A percentile compares a stretch with the other conserved stretches of the same genome.
phyloP scores from a whole-genome alignment of 2,329 filamentous ascomycete genomes.

The Sporothrix protearum region DNA sequence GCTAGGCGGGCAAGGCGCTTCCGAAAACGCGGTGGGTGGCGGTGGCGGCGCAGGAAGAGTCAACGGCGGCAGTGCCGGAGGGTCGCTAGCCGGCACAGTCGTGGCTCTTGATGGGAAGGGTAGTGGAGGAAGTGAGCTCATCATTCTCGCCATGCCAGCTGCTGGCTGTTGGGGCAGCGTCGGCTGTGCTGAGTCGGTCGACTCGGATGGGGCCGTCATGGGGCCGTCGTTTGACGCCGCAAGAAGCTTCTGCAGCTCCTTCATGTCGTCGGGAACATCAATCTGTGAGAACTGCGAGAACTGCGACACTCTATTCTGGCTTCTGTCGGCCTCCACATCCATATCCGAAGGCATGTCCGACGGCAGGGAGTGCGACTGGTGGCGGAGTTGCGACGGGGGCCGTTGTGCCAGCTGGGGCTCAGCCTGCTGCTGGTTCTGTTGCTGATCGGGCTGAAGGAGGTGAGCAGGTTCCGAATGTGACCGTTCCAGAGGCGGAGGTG shows the following conservation, averaged over 20 bases:
- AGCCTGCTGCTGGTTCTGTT: constrained; percentile 4
- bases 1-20: constrained; percentile 43
- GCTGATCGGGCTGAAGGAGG: neutral
- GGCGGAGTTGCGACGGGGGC: neutral
- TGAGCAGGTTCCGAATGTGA: constrained; percentile 26
- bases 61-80: constrained; percentile 35
- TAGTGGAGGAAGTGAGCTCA: neutral
- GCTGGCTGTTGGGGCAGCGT: constrained; percentile 20
- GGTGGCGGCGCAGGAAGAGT: constrained; percentile 33
- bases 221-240: constrained; percentile 11
- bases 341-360: neutral
- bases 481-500: constrained; percentile 24
- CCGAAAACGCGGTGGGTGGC: constrained; percentile 37
- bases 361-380: constrained; percentile 3
- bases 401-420: neutral
- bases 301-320: neutral
- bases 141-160: neutral
- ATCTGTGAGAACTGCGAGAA: neutral
- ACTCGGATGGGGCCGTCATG: neutral
- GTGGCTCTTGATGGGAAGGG: neutral
- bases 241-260: constrained; percentile 21
- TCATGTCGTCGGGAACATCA: constrained; percentile 21
- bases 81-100: constrained; percentile 46
- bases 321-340: neutral
- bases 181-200: constrained; percentile 14